Evolutionary conservation across 257 asterid species (phyloP).

Genomic region (Penstemon barbatus): DNA sequence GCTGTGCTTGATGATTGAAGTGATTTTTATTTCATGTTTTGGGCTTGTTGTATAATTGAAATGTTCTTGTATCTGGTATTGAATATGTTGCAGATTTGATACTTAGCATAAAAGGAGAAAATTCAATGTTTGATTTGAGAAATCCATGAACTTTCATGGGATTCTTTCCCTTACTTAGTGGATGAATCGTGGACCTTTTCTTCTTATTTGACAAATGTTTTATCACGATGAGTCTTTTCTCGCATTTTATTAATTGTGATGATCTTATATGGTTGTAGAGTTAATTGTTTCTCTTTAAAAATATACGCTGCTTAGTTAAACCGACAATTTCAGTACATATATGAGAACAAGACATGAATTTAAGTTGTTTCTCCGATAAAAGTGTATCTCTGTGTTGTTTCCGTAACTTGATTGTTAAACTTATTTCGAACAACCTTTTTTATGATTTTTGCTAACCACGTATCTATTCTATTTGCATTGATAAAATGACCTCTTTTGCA

Average conservation of each 20-base stretch:
- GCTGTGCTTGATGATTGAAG: conserved; percentile 23
- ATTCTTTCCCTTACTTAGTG: not conserved
- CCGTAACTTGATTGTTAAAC: not conserved
- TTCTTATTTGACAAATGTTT: not conserved
- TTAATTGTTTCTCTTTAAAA: too few relatives aligned
- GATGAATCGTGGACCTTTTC: not conserved
- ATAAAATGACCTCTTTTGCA: not conserved
- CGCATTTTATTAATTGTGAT: conserved; percentile 20
- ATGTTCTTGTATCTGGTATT: conserved; percentile 23
- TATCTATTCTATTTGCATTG: conserved; percentile 2
- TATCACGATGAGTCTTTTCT: conserved; percentile 5
- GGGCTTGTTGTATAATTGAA: not conserved
- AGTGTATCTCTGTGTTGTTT: not conserved
- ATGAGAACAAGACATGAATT: not conserved
- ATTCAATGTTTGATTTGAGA: conserved; percentile 4
- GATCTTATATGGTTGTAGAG: conserved; percentile 6
- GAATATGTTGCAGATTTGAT: conserved; percentile 10
- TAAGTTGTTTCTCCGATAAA: conserved; percentile 8
- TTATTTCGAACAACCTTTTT: not conserved
- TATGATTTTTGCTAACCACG: not conserved
- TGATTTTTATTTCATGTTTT: conserved; percentile 19
- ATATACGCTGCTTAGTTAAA: not conserved
- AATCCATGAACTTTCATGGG: conserved; percentile 6
- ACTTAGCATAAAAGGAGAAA: not conserved
- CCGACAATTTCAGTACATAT: not conserved